Evolutionary conservation across 371 early-diverging fungal species (phyloP), one percentile per base, ranked within the genome.

Genomic region (Mortierella sp.): DNA sequence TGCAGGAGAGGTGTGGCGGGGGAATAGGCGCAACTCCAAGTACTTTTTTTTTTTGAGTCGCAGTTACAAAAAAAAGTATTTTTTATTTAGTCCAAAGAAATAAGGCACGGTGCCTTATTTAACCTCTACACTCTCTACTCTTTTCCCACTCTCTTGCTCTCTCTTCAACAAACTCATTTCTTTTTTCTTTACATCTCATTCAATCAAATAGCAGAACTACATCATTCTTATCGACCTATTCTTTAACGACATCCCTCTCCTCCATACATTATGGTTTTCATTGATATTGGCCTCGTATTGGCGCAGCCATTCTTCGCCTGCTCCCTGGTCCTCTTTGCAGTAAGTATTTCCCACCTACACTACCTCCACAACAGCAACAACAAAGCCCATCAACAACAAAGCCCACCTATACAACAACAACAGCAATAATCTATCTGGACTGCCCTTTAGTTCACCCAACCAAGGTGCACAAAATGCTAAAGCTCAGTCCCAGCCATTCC

Each of bases 241-340:
- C 29, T 29, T 17, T 19, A 29, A 55, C 13, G 2, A 55, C 8
- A 29, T 29, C 4, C 55, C 8, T 55, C 3, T 13, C 8, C 23
- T 15, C 28, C 29, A 51, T 47, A 47, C 19, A 45, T 49, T 58
- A 75, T 75, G 69, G 28, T 49, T 10, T 29, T 19, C 31, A 12
- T 68, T 37, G 69, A 72, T 29, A 40, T 65, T 31, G 26, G 45
- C 19, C 69, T 77, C 32, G 58, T 77, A 37, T 49, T 77, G 78
- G 69, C 78, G 54, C 78, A 77, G 72, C 72, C 72, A 37, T 68
- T 77, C 63, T 72, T 77, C 59, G 58, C 72, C 47, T 77, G 78
- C 62, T 72, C 78, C 6, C 65, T 77, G 34, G 29, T 77, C 28
- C 72, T 77, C 54, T 65, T 72, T 57, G 61, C 34, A 47, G 78